Conservation (phyloP, 2,329 filamentous ascomycete genomes). For the Neopestalotiopsis rosae region DNA sequence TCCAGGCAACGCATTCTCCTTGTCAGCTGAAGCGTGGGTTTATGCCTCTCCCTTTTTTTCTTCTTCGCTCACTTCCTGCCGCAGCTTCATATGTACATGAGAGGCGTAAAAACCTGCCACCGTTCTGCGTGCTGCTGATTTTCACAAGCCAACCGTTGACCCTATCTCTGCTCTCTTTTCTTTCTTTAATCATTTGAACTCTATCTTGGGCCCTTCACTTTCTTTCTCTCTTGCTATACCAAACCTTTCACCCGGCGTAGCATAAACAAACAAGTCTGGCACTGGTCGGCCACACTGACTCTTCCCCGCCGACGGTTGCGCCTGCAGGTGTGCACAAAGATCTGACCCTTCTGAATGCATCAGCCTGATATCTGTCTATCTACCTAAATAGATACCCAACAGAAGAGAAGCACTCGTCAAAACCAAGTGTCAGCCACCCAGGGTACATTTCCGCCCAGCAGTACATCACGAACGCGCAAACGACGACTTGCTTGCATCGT, state of each 20-base stretch:
- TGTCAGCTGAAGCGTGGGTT: not conserved
- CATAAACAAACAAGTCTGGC: not conserved
- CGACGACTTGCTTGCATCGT: not conserved
- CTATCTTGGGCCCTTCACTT: not conserved
- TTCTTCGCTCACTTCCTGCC: not conserved
- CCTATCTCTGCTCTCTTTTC: not conserved
- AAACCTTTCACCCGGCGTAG: not conserved
- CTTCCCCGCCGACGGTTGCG: not conserved
- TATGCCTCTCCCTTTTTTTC: not conserved
- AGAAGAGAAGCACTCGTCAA: too few relatives aligned
- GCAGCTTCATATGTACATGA: not conserved
- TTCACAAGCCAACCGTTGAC: not conserved
- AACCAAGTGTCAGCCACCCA: too few relatives aligned
- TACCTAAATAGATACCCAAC: not conserved
- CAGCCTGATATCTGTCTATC: not conserved
- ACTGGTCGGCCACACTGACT: not conserved
- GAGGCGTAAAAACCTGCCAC: not conserved
- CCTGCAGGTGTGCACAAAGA: not conserved
- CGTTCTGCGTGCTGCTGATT: not conserved
- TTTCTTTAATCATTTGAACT: slow-evolving; percentile 1
- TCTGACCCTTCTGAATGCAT: not conserved
- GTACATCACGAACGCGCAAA: not conserved
- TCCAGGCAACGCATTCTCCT: not conserved
- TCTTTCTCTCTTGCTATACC: not conserved
- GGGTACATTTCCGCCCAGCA: not conserved